Evolutionary conservation across 371 early-diverging fungal species (phyloP).

Genomic region (Syncephalis plumigaleata): DNA sequence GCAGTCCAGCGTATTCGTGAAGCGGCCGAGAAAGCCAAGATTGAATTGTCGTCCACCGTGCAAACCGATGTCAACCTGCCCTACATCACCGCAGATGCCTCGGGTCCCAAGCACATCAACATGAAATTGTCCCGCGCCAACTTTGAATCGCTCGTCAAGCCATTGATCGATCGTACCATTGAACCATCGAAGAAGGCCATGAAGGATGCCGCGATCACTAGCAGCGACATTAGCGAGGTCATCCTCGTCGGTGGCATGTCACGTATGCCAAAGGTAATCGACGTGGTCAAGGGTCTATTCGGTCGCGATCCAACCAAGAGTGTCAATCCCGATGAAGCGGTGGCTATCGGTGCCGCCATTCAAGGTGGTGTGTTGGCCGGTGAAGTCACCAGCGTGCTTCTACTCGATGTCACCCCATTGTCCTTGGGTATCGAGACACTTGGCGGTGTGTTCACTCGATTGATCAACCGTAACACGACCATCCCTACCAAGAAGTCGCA

Average conservation of each 20-base stretch:
- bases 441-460: constrained; percentile 93
- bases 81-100: constrained; percentile 81
- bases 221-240: constrained; percentile 82
- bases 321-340: constrained; percentile 99
- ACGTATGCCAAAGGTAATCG: constrained; percentile 94
- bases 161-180: constrained; percentile 80
- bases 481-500: constrained; percentile 99
- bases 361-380: constrained; percentile 97
- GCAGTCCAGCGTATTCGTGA: constrained; percentile 91
- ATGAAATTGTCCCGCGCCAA: constrained; percentile 78
- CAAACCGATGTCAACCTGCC: constrained; percentile 94
- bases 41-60: constrained; percentile 82
- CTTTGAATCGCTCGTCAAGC: constrained; percentile 69
- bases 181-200: constrained; percentile 93
- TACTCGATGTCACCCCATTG: constrained; percentile 96
- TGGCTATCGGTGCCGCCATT: constrained; percentile 98
- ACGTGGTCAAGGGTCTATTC: constrained; percentile 81
- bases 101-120: constrained; percentile 94
- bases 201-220: constrained; percentile 81
- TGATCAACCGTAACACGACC: constrained; percentile 97
- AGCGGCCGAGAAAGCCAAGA: constrained; percentile 98
- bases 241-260: constrained; percentile 99
- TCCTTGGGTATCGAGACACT: constrained; percentile 97
- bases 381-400: constrained; percentile 81
- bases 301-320: constrained; percentile 81